Percentiles rank a stretch among this genome's conserved stretches.
These are phyloP conservation scores for Fusarium piperis DNA, from an alignment of 2,329 filamentous ascomycete genomes.

Conservation along the genomic window DNA sequence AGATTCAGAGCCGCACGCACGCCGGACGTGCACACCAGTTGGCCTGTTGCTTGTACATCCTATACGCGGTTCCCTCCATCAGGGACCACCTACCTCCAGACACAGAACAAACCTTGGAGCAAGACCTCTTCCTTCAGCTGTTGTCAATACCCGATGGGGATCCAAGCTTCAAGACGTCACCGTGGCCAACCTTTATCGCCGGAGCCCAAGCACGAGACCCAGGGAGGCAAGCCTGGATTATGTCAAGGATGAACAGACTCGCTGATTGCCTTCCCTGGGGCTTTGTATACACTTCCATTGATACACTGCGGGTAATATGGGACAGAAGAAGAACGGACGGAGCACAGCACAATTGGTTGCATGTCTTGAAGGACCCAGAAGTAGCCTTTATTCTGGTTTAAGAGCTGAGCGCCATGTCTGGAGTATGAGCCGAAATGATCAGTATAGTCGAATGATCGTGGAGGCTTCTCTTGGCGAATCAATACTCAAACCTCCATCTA, in stretches of 20 bases:
- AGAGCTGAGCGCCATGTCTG: background rate
- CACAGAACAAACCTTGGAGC: background rate
- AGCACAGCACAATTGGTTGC: background rate
- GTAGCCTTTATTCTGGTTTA: conserved; percentile 6
- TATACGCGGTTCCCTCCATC: background rate
- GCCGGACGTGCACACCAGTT: conserved; percentile 8
- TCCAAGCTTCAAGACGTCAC: conserved; percentile 18
- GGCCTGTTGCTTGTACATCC: conserved; percentile 11
- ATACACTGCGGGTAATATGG: conserved; percentile 11
- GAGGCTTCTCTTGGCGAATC: background rate
- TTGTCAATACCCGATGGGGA: background rate
- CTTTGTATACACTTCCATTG: conserved; percentile 14
- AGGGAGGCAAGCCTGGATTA: background rate
- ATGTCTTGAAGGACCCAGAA: conserved; percentile 12
- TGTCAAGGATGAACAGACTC: conserved; percentile 4
- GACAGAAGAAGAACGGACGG: background rate
- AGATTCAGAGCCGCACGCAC: conserved; percentile 6
- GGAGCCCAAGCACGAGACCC: conserved; percentile 5
- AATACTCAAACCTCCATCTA: conserved; percentile 73
- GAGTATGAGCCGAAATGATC: background rate
- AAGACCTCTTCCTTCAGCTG: background rate
- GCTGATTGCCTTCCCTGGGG: conserved; percentile 4
- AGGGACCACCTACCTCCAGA: background rate
- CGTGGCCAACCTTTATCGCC: conserved; percentile 14
- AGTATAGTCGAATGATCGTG: background rate